These are phyloP conservation scores for Entoloma clypeatum DNA, from an alignment of 1,284 basidiomycete genomes.

Conservation along the genomic window DNA sequence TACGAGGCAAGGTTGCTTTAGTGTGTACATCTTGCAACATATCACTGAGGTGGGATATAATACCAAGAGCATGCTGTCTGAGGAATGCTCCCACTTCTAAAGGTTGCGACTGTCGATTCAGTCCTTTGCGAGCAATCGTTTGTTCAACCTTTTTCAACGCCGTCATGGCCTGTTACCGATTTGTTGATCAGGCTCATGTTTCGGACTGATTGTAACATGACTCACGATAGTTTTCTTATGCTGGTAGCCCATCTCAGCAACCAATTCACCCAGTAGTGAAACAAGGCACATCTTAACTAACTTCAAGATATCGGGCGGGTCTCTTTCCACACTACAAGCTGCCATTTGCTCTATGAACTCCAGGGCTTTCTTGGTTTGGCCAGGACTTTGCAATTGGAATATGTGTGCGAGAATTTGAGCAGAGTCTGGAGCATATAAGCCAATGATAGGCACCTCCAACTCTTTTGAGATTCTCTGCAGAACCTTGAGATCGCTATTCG, in stretches of 20 bases:
- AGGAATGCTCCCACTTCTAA: constrained; percentile 57
- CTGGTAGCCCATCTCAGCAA: constrained; percentile 72
- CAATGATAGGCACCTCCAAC: constrained; percentile 43
- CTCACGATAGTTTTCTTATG: constrained; percentile 43
- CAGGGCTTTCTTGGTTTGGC: constrained; percentile 53
- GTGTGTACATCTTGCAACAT: constrained; percentile 78
- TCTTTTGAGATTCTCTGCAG: constrained; percentile 43
- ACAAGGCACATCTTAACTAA: constrained; percentile 66
- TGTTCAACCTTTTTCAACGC: constrained; percentile 62
- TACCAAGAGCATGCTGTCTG: constrained; percentile 73
- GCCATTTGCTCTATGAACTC: constrained; percentile 59
- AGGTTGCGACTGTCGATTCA: constrained; percentile 21
- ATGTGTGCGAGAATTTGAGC: constrained; percentile 70
- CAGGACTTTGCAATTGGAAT: constrained; percentile 56
- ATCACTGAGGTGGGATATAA: constrained; percentile 80
- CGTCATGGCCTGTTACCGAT: constrained; percentile 44
- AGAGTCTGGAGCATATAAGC: constrained; percentile 59
- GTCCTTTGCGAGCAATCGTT: constrained; percentile 21
- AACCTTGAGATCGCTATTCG: constrained; percentile 52
- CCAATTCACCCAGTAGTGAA: constrained; percentile 69
- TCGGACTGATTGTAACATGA: background rate
- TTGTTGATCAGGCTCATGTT: background rate
- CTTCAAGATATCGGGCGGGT: constrained; percentile 44
- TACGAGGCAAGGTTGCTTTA: constrained; percentile 62
- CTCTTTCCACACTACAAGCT: constrained; percentile 34